Base-by-base conservation (phyloP, 2,329 filamentous ascomycete species). In the Escovopsis weberi region DNA sequence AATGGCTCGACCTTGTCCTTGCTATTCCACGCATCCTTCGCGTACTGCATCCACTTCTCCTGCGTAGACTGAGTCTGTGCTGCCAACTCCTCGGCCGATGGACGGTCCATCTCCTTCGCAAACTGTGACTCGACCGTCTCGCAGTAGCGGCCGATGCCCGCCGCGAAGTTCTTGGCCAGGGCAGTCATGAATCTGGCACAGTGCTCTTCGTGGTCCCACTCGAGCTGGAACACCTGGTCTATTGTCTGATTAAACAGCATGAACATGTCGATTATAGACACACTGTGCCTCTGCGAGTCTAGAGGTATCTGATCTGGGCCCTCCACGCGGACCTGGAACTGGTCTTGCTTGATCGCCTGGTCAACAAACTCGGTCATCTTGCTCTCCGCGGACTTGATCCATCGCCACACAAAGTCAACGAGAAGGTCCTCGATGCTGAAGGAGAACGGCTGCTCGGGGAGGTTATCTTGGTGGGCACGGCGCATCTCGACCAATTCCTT, bases 111-210 rank as follows among this genome's bases (percentile, higher is more conserved):
- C 59, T 98, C 91, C 55, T 75, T 83, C 30, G 75, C 74, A 55
- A 98, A 98, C 48, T 75, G 78, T 51, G 82, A 78, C 53, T 96
- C 91, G 26, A 96, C 70, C 38, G 89, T 68, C 56, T 98, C 91
- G 58, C 91, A 98, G 59, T 98, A 98, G 51, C 79, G 78, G 11
- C 84, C 81, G 39, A 98, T 75, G 15, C 86, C 88, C 38, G 75
- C 72, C 2, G 88, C 82, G 46, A 96, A 85, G 0, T 82, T 81
- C 54, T 87, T 93, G 12, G 88, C 80, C 12, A 95, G 68, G 2
- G 86, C 78, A 12, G 91, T 98, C 88, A 96, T 96, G 63, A 98
- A 98, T 48, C 88, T 86, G 34, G 91, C 89, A 57, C 94, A 85
- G 50, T 94, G 88, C 33, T 94, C 70, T 54, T 94, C 85, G 57